Conservation (phyloP, 164 flowering plant genomes). For the Macadamia tetraphylla region DNA sequence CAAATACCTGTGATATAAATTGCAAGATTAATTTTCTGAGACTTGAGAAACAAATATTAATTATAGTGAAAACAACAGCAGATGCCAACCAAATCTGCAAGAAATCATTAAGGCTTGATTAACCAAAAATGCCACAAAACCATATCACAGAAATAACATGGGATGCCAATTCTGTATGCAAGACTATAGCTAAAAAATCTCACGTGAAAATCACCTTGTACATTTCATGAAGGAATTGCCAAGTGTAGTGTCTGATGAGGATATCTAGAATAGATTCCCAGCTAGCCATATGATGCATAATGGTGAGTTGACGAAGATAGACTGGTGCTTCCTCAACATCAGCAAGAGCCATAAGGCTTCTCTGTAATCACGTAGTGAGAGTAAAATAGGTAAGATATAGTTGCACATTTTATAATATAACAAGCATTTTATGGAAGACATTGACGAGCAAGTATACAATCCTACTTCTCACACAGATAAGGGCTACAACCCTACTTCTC, state of each 20-base stretch:
- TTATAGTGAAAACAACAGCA: no score
- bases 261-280: slow-evolving; percentile 81
- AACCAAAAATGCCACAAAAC: no score
- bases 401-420: neutral
- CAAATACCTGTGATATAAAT: slow-evolving; percentile 62
- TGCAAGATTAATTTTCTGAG: neutral
- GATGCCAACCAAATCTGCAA: no score
- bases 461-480: no score
- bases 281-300: slow-evolving; percentile 86
- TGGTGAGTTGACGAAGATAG: slow-evolving; percentile 55
- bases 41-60: neutral
- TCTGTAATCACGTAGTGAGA: slow-evolving; percentile 38
- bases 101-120: no score
- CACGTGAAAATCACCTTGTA: slow-evolving; percentile 59
- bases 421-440: neutral
- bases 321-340: slow-evolving; percentile 94
- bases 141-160: no score
- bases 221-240: slow-evolving; percentile 85
- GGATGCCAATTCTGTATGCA: no score
- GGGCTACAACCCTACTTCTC: no score
- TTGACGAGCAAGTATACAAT: no score
- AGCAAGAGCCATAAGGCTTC: slow-evolving; percentile 92
- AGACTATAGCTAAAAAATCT: neutral
- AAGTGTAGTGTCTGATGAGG: slow-evolving; percentile 66
- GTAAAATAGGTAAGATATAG: neutral